Conservation (phyloP, 768 basidiomycete species). For the Termitomyces sp. region DNA sequence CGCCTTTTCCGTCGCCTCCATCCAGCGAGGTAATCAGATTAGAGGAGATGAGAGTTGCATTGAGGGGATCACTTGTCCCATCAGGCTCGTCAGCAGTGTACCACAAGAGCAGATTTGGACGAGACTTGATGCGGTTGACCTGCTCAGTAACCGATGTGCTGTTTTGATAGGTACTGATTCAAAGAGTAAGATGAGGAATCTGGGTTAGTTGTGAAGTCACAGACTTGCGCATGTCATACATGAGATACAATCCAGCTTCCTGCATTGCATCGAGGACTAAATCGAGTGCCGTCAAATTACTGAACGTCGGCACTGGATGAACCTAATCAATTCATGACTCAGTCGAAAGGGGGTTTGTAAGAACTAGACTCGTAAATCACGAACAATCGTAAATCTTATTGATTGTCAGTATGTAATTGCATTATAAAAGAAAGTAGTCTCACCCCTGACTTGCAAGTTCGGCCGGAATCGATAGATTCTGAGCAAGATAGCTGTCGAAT, state of each 20-base stretch:
- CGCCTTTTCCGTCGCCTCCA: constrained; percentile 39
- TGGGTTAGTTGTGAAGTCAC: constrained; percentile 9
- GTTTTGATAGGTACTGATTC: constrained; percentile 57
- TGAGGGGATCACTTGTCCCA: constrained; percentile 60
- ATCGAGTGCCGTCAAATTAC: constrained; percentile 51
- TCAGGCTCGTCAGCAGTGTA: constrained; percentile 72
- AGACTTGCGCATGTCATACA: constrained; percentile 77
- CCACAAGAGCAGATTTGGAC: constrained; percentile 67
- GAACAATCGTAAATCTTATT: constrained; percentile 34
- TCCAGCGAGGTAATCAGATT: constrained; percentile 56
- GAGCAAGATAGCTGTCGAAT: constrained; percentile 47
- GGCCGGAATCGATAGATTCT: constrained; percentile 47
- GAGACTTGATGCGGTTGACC: constrained; percentile 61
- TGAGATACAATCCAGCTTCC: constrained; percentile 60
- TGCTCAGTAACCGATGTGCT: constrained; percentile 54
- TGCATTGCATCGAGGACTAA: constrained; percentile 66
- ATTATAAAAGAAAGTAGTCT: constrained; percentile 15
- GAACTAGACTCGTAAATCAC: constrained; percentile 10
- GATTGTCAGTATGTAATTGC: neutral
- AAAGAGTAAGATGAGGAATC: neutral
- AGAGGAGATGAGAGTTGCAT: constrained; percentile 47
- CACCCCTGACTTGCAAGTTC: constrained; percentile 54
- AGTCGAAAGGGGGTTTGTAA: neutral
- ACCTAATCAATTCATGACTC: constrained; percentile 35
- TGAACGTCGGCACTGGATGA: constrained; percentile 66